phyloP scores from a whole-genome alignment of 192 early-diverging fungal species.

The Rhizophlyctis rosea region DNA sequence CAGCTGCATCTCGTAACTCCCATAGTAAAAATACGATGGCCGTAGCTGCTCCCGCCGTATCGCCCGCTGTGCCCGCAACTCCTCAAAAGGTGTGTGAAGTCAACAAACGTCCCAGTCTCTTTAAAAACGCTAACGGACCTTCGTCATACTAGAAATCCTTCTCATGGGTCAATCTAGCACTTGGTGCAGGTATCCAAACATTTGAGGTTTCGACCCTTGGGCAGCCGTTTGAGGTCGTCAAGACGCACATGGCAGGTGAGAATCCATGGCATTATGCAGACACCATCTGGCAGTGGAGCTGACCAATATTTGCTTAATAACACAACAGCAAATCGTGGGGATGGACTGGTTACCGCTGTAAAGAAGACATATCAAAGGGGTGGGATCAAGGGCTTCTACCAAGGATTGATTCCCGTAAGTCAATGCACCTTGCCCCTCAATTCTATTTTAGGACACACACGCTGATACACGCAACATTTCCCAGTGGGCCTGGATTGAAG shows the following conservation, averaged over 20 bases:
- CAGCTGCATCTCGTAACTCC: no score
- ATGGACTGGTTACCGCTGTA: slow-evolving; percentile 69
- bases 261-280: neutral
- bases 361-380: slow-evolving; percentile 78
- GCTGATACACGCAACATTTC: neutral
- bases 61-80: no score
- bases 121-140: neutral
- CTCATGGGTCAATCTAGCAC: slow-evolving; percentile 78
- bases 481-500: slow-evolving; percentile 70
- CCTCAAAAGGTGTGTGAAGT: no score
- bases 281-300: neutral
- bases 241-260: slow-evolving; percentile 49
- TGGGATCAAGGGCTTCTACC: slow-evolving; percentile 87
- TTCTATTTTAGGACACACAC: neutral
- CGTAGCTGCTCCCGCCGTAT: no score
- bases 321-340: slow-evolving; percentile 86
- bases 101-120: no score
- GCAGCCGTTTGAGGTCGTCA: slow-evolving; percentile 76
- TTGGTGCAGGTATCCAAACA: slow-evolving; percentile 69
- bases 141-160: slow-evolving; percentile 64
- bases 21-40: no score
- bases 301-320: neutral
- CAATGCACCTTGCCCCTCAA: neutral
- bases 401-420: slow-evolving; percentile 74
- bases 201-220: slow-evolving; percentile 93